Conservation (phyloP, 2,329 filamentous ascomycete genomes). For the Penicillium palitans region DNA sequence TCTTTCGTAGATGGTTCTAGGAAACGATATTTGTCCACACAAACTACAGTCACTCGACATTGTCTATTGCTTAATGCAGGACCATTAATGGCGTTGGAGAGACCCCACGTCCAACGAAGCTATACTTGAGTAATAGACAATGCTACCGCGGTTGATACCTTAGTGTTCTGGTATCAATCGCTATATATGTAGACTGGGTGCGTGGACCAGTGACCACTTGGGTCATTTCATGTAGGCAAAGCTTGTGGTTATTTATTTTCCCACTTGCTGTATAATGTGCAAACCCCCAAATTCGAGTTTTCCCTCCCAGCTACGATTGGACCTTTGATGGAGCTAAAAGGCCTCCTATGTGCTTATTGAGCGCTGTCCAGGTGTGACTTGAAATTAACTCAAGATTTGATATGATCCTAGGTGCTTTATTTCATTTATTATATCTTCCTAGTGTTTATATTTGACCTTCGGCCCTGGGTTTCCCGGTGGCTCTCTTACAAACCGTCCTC, state of each 20-base stretch:
- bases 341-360: no score
- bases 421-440: no score
- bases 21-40: neutral
- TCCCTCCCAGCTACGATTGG: no score
- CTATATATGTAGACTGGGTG: neutral
- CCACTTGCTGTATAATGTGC: no score
- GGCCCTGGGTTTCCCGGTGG: no score
- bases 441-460: no score
- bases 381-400: no score
- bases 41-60: neutral
- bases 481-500: no score
- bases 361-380: no score
- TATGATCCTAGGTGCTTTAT: no score
- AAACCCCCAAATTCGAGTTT: no score
- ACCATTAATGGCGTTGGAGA: neutral
- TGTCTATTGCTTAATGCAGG: neutral
- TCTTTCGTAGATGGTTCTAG: neutral
- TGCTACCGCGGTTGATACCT: neutral
- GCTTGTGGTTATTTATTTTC: neutral
- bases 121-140: neutral
- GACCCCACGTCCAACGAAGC: neutral
- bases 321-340: no score
- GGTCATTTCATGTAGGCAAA: neutral
- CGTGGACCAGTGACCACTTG: neutral
- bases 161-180: neutral